Evolutionary conservation across 1,139 yeast species (phyloP), one percentile per base, ranked within the genome.

Genomic region (Hyphopichia wangnamkhiaoensis): DNA sequence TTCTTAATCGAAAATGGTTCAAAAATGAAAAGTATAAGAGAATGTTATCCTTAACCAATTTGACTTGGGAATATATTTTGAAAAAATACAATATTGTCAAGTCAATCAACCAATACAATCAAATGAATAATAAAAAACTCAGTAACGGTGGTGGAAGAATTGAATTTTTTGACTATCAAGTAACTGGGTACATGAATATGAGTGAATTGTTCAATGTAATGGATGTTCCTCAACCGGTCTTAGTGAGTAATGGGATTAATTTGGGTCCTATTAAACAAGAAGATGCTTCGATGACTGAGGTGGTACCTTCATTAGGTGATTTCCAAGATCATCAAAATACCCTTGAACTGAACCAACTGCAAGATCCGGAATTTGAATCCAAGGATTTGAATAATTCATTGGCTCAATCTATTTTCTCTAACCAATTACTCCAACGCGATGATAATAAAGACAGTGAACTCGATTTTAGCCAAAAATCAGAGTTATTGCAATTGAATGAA

Each of bases 1-100:
- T 71, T 33, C 56, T 71, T 42, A 71, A 70, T 46, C 46, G 75
- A 19, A 71, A 71, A 47, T 71, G 75, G 73, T 71, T 69, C 53
- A 71, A 71, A 43, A 71, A 70, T 46, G 76, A 71, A 48, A 71
- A 71, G 52, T 71, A 71, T 49, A 71, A 70, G 50, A 44, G 76
- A 34, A 71, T 71, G 76, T 54, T 71, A 21, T 61, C 73, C 7
- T 55, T 71, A 23, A 68, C 76, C 2, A 71, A 69, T 43, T 52
- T 63, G 39, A 65, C 71, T 1, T 71, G 77, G 77, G 75, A 71
- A 46, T 70, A 58, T 45, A 65, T 71, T 23, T 56, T 71, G 43
- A 70, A 68, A 45, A 60, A 58, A 37, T 67, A 61, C 45, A 58
- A 62, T 24, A 64, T 70, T 5, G 52, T 65, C 9, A 53, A 57